Base-by-base conservation (phyloP, 1,139 yeast species). In the Pichia sp. region DNA sequence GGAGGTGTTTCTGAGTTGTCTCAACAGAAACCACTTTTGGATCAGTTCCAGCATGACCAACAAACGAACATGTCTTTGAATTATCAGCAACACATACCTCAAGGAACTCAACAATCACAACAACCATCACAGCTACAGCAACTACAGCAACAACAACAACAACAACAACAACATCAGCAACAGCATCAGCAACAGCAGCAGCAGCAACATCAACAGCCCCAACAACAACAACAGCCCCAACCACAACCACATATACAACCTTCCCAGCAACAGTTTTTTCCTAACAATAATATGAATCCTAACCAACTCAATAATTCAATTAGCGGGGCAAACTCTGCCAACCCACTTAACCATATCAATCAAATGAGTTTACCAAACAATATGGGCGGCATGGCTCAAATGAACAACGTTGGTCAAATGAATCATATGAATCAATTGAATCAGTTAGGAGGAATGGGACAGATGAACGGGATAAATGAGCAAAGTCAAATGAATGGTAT, bases 51-150 rank as follows among this genome's bases (percentile, higher is more conserved):
- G 10, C 18, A 26, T 10, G 30, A 26, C 14, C 15, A 17, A 4
- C 18, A 26, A 14, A 14, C 10, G 12, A 17, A 3, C 14, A 26
- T 14, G 7, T 17, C 14, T 14, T 7, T 26, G 8, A 26, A 26
- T 14, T 26, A 17, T 14, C 12, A 14, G 7, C 19, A 26, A 14
- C 30, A 26, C 5, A 23, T 24, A 18, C 42, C 28, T 14, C 46
- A 46, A 5, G 8, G 2, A 7, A 21, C 5, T 10, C 25, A 19
- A 15, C 34, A 38, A 20, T 25, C 38, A 14, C 46, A 39, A 35
- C 47, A 35, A 23, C 46, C 36, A 23, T 40, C 32, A 17, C 42
- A 32, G 21, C 31, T 8, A 8, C 45, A 32, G 35, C 31, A 28
- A 10, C 39, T 28, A 10, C 31, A 32, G 12, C 28, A 25, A 19